These are phyloP conservation scores for Ceratocystis cacaofunesta DNA, from an alignment of 2,329 filamentous ascomycete species.

Conservation along the genomic window DNA sequence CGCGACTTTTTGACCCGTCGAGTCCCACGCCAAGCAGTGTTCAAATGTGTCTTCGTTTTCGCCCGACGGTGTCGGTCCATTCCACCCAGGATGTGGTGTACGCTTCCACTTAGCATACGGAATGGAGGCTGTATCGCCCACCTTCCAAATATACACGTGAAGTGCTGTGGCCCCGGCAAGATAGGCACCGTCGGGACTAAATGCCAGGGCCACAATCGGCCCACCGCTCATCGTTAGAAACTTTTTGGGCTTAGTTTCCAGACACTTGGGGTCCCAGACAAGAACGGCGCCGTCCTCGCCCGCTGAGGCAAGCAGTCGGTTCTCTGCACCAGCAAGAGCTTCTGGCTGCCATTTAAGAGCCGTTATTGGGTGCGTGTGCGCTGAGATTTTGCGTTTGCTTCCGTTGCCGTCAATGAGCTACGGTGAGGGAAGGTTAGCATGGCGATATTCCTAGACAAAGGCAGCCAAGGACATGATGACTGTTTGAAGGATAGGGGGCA, in stretches of 20 bases:
- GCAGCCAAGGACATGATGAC: not conserved
- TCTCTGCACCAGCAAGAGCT: conserved; percentile 26
- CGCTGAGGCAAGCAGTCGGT: conserved; percentile 45
- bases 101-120: conserved; percentile 47
- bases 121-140: conserved; percentile 38
- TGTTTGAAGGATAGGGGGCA: not conserved
- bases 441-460: not conserved
- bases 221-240: conserved; percentile 43
- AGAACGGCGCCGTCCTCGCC: conserved; percentile 48
- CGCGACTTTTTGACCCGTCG: conserved; percentile 44
- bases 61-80: conserved; percentile 36
- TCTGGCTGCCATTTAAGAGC: conserved; percentile 45
- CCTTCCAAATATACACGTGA: conserved; percentile 49
- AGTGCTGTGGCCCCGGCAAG: conserved; percentile 46
- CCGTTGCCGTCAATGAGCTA: conserved; percentile 43
- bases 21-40: conserved; percentile 48
- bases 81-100: conserved; percentile 40
- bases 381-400: conserved; percentile 39
- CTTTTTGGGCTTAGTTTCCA: conserved; percentile 41
- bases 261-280: conserved; percentile 44
- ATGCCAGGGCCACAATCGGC: conserved; percentile 43
- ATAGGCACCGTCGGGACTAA: conserved; percentile 48
- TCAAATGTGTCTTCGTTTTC: conserved; percentile 45
- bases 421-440: conserved; percentile 3
- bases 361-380: conserved; percentile 44